Base-by-base conservation (phyloP, 805 yeast genomes). In the Wickerhamiella parazyma region DNA sequence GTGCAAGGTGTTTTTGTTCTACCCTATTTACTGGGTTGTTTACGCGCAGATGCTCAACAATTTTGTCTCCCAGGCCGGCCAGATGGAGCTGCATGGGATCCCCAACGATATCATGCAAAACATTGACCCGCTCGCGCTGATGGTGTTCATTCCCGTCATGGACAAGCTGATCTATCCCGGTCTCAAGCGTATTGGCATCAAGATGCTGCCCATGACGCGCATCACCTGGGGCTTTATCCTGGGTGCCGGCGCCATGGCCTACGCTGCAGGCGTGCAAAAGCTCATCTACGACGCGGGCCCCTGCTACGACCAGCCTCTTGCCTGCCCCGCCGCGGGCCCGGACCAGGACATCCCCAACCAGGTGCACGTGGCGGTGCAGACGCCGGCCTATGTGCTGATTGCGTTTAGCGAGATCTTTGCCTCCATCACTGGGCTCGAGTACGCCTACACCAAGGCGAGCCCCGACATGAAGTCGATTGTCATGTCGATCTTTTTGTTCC, bases 381-480 rank as follows among this genome's bases (percentile, higher is more conserved):
- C 71, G n/a, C 80, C 80, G 14, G 80, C 85, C 3, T 82, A 81
- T 61, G 70, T 79, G 35, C 63, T 82, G 49, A 75, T 79, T 60
- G 89, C 82, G 10, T 58, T 79, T 43, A 74, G 86, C 14, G 93
- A 82, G 62, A 80, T 81, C 51, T 72, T 82, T 52, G 86, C 87
- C 25, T 78, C 82, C 42, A 73, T 80, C 53, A 80, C 91, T 18
- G 91, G 89, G 53, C 71, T 79, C 52, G 91, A 82, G 64, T 80
- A 79, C 57, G 93, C 93, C 16, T 82, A 79, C 64, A 76, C 86
- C 21, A 78, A 81, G 65, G 89, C 91, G 5, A 91, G 91, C 34
- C 70, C 69, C 7, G 63, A 71, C 40, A 75, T 76, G 81, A 75
- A 74, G 60, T 71, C 80, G 12, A 71, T 76, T 56, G 70, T 76